phyloP scores from a whole-genome alignment of 495 filamentous ascomycete genomes.

The Penicillium egyptiacum region DNA sequence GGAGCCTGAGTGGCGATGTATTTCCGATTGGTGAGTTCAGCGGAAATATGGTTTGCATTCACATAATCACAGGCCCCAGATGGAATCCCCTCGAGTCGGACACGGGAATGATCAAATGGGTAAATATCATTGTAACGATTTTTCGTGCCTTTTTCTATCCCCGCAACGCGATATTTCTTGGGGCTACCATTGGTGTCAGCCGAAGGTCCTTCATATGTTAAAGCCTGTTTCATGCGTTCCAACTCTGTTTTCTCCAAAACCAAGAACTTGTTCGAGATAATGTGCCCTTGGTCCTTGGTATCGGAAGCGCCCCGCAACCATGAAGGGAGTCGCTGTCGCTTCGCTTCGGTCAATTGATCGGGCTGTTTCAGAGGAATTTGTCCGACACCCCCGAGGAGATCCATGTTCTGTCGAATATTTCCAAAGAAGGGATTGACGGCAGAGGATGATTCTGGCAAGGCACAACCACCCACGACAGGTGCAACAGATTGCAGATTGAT shows the following conservation, averaged over 20 bases:
- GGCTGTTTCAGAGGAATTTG: conserved; percentile 80
- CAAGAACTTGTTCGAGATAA: conserved; percentile 80
- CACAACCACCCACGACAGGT: conserved; percentile 83
- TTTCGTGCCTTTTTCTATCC: conserved; percentile 91
- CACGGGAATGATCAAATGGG: conserved; percentile 91
- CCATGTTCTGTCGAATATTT: conserved; percentile 97
- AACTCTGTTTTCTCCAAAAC: conserved; percentile 82
- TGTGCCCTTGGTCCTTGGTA: conserved; percentile 68
- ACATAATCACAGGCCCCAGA: conserved; percentile 89
- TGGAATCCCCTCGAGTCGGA: conserved; percentile 68
- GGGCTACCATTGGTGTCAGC: conserved; percentile 38
- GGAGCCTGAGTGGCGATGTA: conserved; percentile 98
- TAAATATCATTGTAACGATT: conserved; percentile 98
- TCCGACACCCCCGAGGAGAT: conserved; percentile 89
- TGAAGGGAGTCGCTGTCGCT: conserved; percentile 55
- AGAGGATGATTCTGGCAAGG: conserved; percentile 66
- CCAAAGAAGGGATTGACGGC: conserved; percentile 87
- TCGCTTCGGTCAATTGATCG: conserved; percentile 45
- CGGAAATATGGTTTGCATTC: conserved; percentile 85
- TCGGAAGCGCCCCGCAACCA: conserved; percentile 76
- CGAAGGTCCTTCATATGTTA: conserved; percentile 62
- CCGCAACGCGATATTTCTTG: conserved; percentile 64
- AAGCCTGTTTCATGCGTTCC: conserved; percentile 85
- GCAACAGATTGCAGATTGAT: conserved; percentile 57
- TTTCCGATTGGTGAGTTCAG: conserved; percentile 73